Base-by-base conservation (phyloP, 768 basidiomycete species). In the Lactarius trivialis region DNA sequence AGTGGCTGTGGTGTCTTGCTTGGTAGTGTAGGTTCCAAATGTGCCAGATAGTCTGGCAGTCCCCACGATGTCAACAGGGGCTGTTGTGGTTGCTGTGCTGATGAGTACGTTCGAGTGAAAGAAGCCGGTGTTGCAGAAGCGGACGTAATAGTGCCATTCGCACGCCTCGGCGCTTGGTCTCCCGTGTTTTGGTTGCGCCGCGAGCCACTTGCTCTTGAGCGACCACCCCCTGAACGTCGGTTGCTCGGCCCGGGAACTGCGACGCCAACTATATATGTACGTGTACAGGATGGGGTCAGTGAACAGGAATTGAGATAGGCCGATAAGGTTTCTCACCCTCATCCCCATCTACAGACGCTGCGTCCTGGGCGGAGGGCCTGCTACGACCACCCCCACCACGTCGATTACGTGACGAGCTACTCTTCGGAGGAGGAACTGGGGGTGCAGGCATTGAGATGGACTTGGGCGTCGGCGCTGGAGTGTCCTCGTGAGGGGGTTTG, bases 11-110 rank as follows among this genome's bases (percentile, higher is more conserved):
- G 91, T 1, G 78, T 77, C 28, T 86, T 82, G 4, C 84, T 82
- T 11, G 94, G 93, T 7, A 98, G 78, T 75, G 94, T 88, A 68
- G 84, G 82, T 67, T 88, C 83, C 65, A 96, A 85, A 71, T 95
- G 91, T 0, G 88, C 83, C 50, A 98, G 82, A 74, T 97, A 95
- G 76, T 98, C 95, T 7, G 95, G 95, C 54, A 98, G 78, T 60
- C 85, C 84, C 94, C 95, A 98, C 55, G 89, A 86, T 37, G 89
- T 91, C 75, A 84, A 83, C 9, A 90, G 76, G 34, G 87, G 83
- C 70, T 90, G 88, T 69, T 90, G 89, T 14, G 87, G 85, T 86
- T 86, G 69, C 84, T 63, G 61, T 7, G 61, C 15, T 28, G 58
- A 62, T 19, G 86, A 63, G 72, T 89, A 89, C 61, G 87, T 83